These are phyloP conservation scores for Pseudocohnilembus persalinus DNA, from an alignment of 169 alveolate genomes.

Conservation along the genomic window DNA sequence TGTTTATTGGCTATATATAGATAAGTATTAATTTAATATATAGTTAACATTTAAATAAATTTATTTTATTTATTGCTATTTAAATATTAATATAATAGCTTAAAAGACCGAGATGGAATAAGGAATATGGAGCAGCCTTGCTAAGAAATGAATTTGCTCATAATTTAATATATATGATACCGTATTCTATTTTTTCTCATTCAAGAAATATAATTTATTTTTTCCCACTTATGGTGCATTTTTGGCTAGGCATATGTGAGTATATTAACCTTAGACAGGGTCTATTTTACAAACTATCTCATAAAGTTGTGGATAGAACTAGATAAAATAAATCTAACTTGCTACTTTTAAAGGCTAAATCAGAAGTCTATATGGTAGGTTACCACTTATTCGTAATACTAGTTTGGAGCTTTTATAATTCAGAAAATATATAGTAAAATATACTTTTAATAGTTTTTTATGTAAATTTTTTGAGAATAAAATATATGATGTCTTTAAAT, in stretches of 20 bases:
- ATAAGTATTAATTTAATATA: background rate
- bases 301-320: background rate
- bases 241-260: background rate
- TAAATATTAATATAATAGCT: conserved; percentile 6
- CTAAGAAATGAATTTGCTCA: conserved; percentile 24
- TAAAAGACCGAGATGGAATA: conserved; percentile 13
- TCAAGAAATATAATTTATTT: background rate
- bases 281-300: no score
- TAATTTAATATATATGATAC: conserved; percentile 4
- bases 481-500: background rate
- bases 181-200: background rate
- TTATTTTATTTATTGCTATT: background rate
- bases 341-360: background rate
- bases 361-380: background rate
- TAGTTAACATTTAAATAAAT: no score
- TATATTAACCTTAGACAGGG: background rate
- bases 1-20: background rate
- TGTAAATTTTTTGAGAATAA: background rate
- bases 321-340: background rate
- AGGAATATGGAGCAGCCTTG: conserved; percentile 3
- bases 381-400: background rate
- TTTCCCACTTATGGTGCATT: background rate
- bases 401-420: no score
- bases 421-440: background rate
- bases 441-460: background rate